phyloP scores from a whole-genome alignment of 768 basidiomycete species.

The Boletus bicolor region DNA sequence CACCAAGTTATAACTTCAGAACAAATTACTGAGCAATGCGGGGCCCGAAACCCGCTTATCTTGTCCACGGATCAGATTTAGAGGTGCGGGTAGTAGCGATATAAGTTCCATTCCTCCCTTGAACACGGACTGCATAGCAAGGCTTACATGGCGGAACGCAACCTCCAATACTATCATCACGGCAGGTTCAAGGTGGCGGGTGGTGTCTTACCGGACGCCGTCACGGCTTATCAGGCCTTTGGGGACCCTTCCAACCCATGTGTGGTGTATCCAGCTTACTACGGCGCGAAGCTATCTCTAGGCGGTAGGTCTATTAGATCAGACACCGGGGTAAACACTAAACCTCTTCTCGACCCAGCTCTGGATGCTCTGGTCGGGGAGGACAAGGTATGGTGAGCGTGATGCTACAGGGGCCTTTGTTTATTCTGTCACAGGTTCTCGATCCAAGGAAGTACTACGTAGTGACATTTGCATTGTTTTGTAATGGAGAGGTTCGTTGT shows the following conservation, averaged over 20 bases:
- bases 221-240: conserved; percentile 57
- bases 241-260: conserved; percentile 52
- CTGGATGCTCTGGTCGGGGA: conserved; percentile 48
- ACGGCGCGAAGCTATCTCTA: conserved; percentile 44
- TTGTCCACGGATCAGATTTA: background rate
- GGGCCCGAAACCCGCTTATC: background rate
- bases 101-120: background rate
- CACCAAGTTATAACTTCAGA: background rate
- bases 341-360: conserved; percentile 30
- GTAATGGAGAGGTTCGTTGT: conserved; percentile 51
- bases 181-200: conserved; percentile 52
- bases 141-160: conserved; percentile 10
- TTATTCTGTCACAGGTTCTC: conserved; percentile 36
- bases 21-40: background rate
- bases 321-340: conserved; percentile 31
- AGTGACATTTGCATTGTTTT: conserved; percentile 56
- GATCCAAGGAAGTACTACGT: conserved; percentile 51
- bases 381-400: conserved; percentile 39
- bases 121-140: background rate
- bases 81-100: background rate
- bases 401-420: background rate
- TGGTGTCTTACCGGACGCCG: conserved; percentile 51
- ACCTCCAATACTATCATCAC: conserved; percentile 49
- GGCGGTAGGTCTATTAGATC: conserved; percentile 38
- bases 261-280: conserved; percentile 53